Evolutionary conservation across 2,329 filamentous ascomycete species (phyloP), one percentile per base, ranked within the genome.

Genomic region (Neophaeococcomyces mojaviensis): DNA sequence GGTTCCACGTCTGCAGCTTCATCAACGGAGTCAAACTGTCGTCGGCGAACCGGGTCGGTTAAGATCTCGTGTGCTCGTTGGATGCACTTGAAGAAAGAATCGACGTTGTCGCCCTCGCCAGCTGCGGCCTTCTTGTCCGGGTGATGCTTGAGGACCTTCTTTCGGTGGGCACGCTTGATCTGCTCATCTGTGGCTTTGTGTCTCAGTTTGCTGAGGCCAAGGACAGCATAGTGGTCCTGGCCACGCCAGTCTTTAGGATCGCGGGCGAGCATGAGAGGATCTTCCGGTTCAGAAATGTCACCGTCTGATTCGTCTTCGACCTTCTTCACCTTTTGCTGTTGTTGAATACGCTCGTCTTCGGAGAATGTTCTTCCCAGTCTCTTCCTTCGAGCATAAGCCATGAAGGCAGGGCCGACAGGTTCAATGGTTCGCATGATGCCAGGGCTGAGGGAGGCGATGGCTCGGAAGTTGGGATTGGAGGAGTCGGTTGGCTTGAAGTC

Each of bases 31-130:
- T 98, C 92, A 71, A 85, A 98, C 71, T 98, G 92, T 49, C 89
- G 83, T 52, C 92, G 86, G 73, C 88, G 94, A 66, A 82, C 76
- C 42, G 92, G 92, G 72, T 98, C 92, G 46, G 88, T 79, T 15
- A 98, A 84, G 43, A 97, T 78, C 62, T 98, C 92, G 59, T 85
- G 90, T 48, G 92, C 92, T 70, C 96, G 96, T 68, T 98, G 94
- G 68, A 98, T 98, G 70, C 94, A 98, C 79, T 98, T 98, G 84
- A 98, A 98, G 77, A 98, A 98, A 67, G 86, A 87, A 68, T 98
- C 92, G 69, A 96, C 69, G 59, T 72, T 90, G 61, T 97, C 89
- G 58, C 80, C 78, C 60, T 80, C 78, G 51, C 92, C 92, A 39
- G 83, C 79, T 22, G 92, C 92, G 13, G 94, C 92, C 74, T 94